These are phyloP conservation scores for Erysimum pusillum DNA, from an alignment of 441 rosid genomes.

Conservation along the genomic window DNA sequence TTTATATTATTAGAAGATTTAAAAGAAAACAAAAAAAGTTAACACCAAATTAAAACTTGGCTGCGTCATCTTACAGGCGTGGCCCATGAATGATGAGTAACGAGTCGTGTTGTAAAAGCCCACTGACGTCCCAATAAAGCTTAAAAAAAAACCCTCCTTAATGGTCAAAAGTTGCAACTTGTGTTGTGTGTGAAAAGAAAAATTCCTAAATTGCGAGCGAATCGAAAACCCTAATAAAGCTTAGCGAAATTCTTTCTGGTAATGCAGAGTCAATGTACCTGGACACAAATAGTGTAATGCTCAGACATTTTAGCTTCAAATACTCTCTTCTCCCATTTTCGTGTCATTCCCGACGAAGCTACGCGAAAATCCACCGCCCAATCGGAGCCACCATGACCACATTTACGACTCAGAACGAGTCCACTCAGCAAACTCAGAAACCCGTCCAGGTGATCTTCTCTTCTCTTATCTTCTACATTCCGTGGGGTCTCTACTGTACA, in stretches of 20 bases:
- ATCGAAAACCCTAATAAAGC: constrained; percentile 29
- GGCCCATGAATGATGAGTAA: constrained; percentile 37
- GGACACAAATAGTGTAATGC: constrained; percentile 62
- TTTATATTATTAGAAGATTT: no score
- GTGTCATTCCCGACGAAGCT: constrained; percentile 20
- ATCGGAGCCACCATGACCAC: constrained; percentile 58
- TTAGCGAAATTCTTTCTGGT: neutral
- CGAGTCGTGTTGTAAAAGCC: constrained; percentile 20
- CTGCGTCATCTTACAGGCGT: constrained; percentile 19
- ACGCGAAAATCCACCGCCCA: constrained; percentile 23
- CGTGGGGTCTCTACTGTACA: neutral
- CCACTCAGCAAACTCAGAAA: constrained; percentile 47
- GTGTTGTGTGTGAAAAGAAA: constrained; percentile 6
- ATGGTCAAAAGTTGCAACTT: constrained; percentile 27
- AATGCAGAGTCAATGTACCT: constrained; percentile 60
- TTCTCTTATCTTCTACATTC: neutral
- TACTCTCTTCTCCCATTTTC: constrained; percentile 43
- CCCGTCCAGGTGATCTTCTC: constrained; percentile 59
- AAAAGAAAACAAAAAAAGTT: neutral
- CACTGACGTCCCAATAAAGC: constrained; percentile 32
- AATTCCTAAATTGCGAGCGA: constrained; percentile 4
- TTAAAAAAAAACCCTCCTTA: no score
- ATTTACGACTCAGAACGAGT: constrained; percentile 48
- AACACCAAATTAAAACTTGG: neutral
- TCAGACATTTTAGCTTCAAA: constrained; percentile 47